Base-by-base conservation (phyloP, 495 filamentous ascomycete genomes). In the Trichoderma gamsii region DNA sequence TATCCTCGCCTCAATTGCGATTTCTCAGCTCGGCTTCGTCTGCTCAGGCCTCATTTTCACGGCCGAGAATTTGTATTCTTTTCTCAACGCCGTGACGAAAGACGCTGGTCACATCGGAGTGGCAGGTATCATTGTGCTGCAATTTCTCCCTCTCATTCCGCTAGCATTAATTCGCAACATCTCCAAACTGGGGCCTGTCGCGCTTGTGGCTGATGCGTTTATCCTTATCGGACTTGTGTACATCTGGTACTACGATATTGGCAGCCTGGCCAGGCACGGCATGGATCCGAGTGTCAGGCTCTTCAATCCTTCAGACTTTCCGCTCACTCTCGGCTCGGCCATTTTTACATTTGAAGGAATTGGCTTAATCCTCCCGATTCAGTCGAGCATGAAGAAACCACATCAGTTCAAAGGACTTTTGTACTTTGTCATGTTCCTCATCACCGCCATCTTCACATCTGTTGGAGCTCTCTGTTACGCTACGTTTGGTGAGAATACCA, bases 341-440 rank as follows among this genome's bases (percentile, higher is more conserved):
- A 88, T 89, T 74, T 89, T 89, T 74, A 88, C 86, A 1, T 89
- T 88, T 67, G 87, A 89, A 74, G 87, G 87, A 25, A 89, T 89
- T 35, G 87, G 87, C 4, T 79, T 89, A 21, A 85, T 89, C 67
- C 76, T 89, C 1, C 87, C 87, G 0, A 89, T 89, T 65, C 85
- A 88, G 71, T 84, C 82, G 12, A 85, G 82, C 38, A 89, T 89
- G 87, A 79, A 80, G 25, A 71, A 86, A 43, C 87, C 87, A 0
- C 73, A 87, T 56, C 80, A 83, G 21, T 89, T 89, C 71, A 79
- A 83, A 69, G 77, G 76, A 68, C 79, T 89, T 3, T 82, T 89
- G 0, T 85, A 75, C 46, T 25, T 81, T 0, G 83, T 89, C 69
- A 88, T 89, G 85, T 23, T 83, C 49, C 79, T 89, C 72, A 86